Conservation (phyloP, 805 yeast species). For the Diddensiella santjacobensis region DNA sequence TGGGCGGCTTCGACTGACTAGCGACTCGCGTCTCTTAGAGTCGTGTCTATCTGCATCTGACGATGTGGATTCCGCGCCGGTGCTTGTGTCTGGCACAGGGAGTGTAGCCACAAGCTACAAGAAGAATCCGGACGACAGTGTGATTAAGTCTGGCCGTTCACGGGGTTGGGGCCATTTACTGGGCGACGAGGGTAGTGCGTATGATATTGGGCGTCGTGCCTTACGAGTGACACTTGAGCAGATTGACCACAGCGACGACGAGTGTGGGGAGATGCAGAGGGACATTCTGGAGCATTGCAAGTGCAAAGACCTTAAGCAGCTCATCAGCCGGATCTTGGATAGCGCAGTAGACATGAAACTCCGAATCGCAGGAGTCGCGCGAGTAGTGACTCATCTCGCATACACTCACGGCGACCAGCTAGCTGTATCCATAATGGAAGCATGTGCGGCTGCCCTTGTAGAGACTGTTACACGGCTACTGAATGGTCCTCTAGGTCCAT, state of each 20-base stretch:
- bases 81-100: slow-evolving; percentile 23
- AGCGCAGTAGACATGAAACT: slow-evolving; percentile 3
- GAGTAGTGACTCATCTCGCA: slow-evolving; percentile 6
- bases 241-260: background rate
- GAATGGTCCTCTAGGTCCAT: slow-evolving; percentile 2
- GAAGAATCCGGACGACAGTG: background rate
- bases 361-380: slow-evolving; percentile 5
- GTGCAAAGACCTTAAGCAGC: background rate
- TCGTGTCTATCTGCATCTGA: slow-evolving; percentile 5
- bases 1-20: slow-evolving; percentile 4
- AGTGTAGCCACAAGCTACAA: slow-evolving; percentile 17
- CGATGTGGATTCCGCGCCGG: background rate
- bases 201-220: slow-evolving; percentile 17
- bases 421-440: slow-evolving; percentile 1
- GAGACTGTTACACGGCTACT: slow-evolving; percentile 2
- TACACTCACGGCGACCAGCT: background rate
- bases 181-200: slow-evolving; percentile 23
- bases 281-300: background rate
- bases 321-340: background rate
- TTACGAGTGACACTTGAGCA: slow-evolving; percentile 1
- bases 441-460: background rate
- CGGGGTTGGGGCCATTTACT: slow-evolving; percentile 22
- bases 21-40: slow-evolving; percentile 6
- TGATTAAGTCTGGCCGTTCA: slow-evolving; percentile 8
- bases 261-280: background rate